Percentiles rank a stretch among this genome's conserved stretches.
Evolutionary conservation across 2,329 filamentous ascomycete genomes (phyloP).

Genomic region (Plectosphaerella plurivora): DNA sequence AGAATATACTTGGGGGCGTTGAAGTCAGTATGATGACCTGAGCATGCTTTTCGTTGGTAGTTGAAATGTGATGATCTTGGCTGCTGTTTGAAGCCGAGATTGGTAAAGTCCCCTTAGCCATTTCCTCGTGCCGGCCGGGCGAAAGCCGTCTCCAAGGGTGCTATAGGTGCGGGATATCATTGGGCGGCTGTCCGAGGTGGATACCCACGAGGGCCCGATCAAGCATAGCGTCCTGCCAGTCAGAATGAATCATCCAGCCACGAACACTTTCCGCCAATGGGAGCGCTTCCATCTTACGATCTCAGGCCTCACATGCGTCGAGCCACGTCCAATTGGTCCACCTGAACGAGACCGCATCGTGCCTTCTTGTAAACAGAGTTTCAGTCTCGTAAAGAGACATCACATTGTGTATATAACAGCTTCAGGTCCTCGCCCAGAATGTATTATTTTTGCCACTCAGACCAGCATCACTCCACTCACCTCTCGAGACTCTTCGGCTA

Average conservation of each 20-base stretch:
- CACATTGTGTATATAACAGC: background rate
- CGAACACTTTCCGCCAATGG: background rate
- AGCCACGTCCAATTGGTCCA: background rate
- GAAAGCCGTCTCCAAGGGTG: too few relatives aligned
- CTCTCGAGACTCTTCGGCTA: background rate
- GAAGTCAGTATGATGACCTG: too few relatives aligned
- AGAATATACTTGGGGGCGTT: too few relatives aligned
- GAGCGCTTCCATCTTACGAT: background rate
- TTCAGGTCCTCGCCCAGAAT: background rate
- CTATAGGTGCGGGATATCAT: too few relatives aligned
- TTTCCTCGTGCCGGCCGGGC: too few relatives aligned
- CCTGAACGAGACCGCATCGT: too few relatives aligned
- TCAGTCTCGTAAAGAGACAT: background rate
- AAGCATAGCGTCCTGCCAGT: background rate
- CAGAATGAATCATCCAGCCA: slow-evolving; percentile 1
- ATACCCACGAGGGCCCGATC: too few relatives aligned
- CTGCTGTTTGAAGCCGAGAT: too few relatives aligned
- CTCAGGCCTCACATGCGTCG: background rate
- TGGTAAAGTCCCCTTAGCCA: too few relatives aligned
- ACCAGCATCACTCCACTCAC: background rate
- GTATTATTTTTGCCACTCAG: background rate
- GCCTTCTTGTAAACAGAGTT: background rate
- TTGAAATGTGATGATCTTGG: too few relatives aligned
- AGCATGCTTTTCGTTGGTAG: too few relatives aligned
- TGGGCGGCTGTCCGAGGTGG: too few relatives aligned